phyloP scores from a whole-genome alignment of 352 stramenopile species.

The Phytophthora meadii region DNA sequence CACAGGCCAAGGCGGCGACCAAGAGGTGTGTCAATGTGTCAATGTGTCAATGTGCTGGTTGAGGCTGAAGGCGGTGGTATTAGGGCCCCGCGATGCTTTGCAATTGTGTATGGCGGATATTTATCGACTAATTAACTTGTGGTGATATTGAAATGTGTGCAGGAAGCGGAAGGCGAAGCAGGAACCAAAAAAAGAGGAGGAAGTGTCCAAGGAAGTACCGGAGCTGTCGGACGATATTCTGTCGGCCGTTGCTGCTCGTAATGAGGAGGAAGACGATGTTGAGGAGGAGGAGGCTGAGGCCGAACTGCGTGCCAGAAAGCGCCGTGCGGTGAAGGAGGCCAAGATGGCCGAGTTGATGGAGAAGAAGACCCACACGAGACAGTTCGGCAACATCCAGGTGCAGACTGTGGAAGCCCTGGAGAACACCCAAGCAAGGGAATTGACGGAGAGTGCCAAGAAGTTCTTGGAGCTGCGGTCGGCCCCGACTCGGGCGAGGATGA shows the following conservation, averaged over 20 bases:
- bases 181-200: conserved; percentile 7
- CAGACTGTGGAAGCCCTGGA: conserved; percentile 67
- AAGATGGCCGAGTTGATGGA: conserved; percentile 36
- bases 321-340: conserved; percentile 22
- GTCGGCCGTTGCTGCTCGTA: conserved; percentile 64
- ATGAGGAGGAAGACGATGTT: conserved; percentile 66
- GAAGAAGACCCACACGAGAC: conserved; percentile 72
- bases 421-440: conserved; percentile 44
- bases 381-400: conserved; percentile 81
- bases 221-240: conserved; percentile 74
- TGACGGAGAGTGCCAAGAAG: conserved; percentile 51
- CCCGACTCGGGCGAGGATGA: conserved; percentile 67
- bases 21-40: conserved; percentile 49
- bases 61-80: neutral
- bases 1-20: conserved; percentile 38
- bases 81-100: neutral
- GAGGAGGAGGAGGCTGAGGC: conserved; percentile 43
- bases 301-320: conserved; percentile 38
- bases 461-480: conserved; percentile 65
- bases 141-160: conserved; percentile 10
- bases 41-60: conserved; percentile 4
- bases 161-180: conserved; percentile 65
- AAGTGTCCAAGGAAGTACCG: conserved; percentile 26
- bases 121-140: conserved; percentile 5
- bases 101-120: neutral